phyloP scores from a whole-genome alignment of 495 filamentous ascomycete species.

The Aspergillus campestris region DNA sequence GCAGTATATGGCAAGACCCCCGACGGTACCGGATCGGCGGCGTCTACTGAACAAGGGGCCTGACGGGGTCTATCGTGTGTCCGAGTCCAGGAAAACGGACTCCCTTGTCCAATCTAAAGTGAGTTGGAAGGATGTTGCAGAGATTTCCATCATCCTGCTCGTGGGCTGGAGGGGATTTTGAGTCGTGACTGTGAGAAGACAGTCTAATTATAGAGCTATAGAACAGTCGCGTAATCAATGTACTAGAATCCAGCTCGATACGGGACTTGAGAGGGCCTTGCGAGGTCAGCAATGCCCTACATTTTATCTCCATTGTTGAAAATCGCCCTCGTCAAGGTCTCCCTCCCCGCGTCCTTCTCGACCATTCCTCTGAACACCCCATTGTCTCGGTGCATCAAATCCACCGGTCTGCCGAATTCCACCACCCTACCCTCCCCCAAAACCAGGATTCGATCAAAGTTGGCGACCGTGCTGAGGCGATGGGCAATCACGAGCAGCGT shows the following conservation, averaged over 20 bases:
- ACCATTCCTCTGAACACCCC: conserved; percentile 66
- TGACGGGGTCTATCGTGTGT: too few species aligned
- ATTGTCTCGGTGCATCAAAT: conserved; percentile 50
- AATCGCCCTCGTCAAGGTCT: conserved; percentile 49
- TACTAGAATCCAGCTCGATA: too few species aligned
- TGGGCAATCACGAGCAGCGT: conserved; percentile 87
- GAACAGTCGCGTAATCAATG: too few species aligned
- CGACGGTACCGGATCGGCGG: background rate
- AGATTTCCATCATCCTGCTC: too few species aligned
- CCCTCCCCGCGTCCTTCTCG: conserved; percentile 63
- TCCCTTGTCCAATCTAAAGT: too few species aligned
- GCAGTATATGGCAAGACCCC: background rate
- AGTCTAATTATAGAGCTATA: too few species aligned
- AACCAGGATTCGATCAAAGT: conserved; percentile 80
- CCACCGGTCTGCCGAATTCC: conserved; percentile 63
- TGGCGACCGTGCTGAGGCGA: conserved; percentile 73
- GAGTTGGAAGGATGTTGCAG: too few species aligned
- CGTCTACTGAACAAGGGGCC: background rate
- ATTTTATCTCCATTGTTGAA: background rate
- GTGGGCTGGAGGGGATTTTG: too few species aligned
- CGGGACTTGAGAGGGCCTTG: too few species aligned
- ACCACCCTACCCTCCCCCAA: conserved; percentile 65
- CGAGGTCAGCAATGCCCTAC: too few species aligned
- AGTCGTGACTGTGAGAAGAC: too few species aligned
- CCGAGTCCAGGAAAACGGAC: too few species aligned